Evolutionary conservation across 164 flowering plant genomes (phyloP).

Genomic region (Vitis amurensis): DNA sequence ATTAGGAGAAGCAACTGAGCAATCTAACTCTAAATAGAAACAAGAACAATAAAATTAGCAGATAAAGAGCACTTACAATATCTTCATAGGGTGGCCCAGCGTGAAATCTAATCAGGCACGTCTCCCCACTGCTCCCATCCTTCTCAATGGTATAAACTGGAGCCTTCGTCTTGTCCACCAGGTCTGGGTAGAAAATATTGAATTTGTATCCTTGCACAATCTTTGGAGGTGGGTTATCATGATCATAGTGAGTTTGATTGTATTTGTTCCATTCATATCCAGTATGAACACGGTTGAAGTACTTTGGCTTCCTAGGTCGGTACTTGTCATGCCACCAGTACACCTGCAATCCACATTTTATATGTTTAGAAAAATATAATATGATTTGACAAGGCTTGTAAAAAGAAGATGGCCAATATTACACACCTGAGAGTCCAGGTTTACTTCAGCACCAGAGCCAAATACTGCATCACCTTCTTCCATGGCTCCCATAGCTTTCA

Average conservation of each 20-base stretch:
- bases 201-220: constrained; percentile 98
- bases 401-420: neutral
- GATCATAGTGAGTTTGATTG: constrained; percentile 98
- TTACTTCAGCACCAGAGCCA: constrained; percentile 92
- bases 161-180: constrained; percentile 89
- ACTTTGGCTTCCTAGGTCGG: constrained; percentile 96
- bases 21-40: neutral
- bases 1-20: neutral
- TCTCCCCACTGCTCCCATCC: constrained; percentile 85
- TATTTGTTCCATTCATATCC: constrained; percentile 99
- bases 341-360: constrained; percentile 50
- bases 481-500: constrained; percentile 91
- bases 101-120: constrained; percentile 89
- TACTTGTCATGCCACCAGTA: constrained; percentile 99
- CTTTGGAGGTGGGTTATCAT: constrained; percentile 99
- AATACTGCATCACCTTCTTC: constrained; percentile 96
- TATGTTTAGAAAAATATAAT: neutral
- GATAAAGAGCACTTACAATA: constrained; percentile 57
- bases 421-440: constrained; percentile 86
- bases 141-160: constrained; percentile 84
- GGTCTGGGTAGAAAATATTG: constrained; percentile 96
- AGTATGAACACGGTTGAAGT: constrained; percentile 98
- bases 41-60: neutral
- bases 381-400: neutral
- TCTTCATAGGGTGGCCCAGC: constrained; percentile 99